A percentile compares a stretch with the other conserved stretches of the same genome.
Evolutionary conservation across 2,329 filamentous ascomycete species (phyloP).

Genomic region (Botrytis hyacinthi): DNA sequence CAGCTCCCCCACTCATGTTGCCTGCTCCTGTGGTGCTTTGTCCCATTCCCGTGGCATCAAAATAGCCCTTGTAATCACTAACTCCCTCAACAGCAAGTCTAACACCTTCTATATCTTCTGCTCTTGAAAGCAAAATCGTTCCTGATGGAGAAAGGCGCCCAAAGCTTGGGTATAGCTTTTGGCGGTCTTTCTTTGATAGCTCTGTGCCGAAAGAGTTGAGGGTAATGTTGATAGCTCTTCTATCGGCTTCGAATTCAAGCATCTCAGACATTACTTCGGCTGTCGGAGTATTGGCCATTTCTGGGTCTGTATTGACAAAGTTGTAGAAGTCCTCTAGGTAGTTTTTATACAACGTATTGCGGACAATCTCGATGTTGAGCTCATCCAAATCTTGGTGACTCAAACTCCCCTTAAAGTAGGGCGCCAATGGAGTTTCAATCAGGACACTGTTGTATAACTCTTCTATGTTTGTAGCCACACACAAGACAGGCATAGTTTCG

Average conservation of each 20-base stretch:
- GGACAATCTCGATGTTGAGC: slow-evolving; percentile 97
- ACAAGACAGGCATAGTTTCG: slow-evolving; percentile 97
- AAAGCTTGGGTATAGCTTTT: slow-evolving; percentile 93
- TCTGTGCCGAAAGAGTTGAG: slow-evolving; percentile 98
- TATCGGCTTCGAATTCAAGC: slow-evolving; percentile 93
- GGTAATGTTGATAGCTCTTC: slow-evolving; percentile 97
- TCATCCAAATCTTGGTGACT: slow-evolving; percentile 97
- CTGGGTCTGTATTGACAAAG: slow-evolving; percentile 86
- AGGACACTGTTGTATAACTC: slow-evolving; percentile 98
- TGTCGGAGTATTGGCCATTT: slow-evolving; percentile 84
- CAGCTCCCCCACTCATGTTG: slow-evolving; percentile 80
- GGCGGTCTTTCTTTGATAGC: slow-evolving; percentile 86
- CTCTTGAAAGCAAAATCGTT: slow-evolving; percentile 88
- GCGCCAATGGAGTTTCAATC: slow-evolving; percentile 91
- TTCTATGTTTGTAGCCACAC: slow-evolving; percentile 96
- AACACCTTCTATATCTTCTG: slow-evolving; percentile 93
- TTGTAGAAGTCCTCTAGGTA: slow-evolving; percentile 97
- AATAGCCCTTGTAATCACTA: slow-evolving; percentile 91
- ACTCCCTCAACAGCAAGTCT: slow-evolving; percentile 90
- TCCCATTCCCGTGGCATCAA: slow-evolving; percentile 82
- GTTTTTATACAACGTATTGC: slow-evolving; percentile 99
- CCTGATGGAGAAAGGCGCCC: slow-evolving; percentile 92
- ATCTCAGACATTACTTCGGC: slow-evolving; percentile 95
- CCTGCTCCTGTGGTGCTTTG: slow-evolving; percentile 71
- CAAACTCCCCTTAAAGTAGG: slow-evolving; percentile 95